These are phyloP conservation scores for Rhododendron henanense DNA, from an alignment of 148 eudicot species.

Conservation along the genomic window DNA sequence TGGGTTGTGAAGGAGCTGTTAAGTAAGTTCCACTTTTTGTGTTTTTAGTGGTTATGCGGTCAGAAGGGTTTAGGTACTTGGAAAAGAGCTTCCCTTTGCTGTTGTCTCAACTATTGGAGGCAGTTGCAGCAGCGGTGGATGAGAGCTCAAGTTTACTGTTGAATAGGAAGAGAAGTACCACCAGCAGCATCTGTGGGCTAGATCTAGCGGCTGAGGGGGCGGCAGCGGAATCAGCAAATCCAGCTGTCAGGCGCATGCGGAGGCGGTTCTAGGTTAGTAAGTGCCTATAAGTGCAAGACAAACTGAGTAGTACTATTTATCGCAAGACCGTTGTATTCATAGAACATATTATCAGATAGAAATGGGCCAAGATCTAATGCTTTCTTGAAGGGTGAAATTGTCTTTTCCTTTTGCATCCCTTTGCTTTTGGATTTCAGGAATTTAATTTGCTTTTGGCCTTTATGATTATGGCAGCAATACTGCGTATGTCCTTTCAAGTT, in stretches of 20 bases:
- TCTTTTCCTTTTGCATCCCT: background rate
- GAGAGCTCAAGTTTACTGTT: conserved; percentile 30
- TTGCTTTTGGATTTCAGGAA: background rate
- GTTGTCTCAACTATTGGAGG: conserved; percentile 24
- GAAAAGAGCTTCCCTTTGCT: conserved; percentile 42
- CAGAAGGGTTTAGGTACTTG: conserved; percentile 68
- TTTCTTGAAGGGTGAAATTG: conserved; percentile 14
- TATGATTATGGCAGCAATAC: background rate
- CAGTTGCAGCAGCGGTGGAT: conserved; percentile 30
- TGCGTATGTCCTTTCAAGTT: background rate
- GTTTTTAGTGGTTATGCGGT: conserved; percentile 68
- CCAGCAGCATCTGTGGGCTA: conserved; percentile 72
- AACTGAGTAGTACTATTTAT: background rate
- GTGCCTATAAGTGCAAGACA: background rate
- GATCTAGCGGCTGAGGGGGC: conserved; percentile 50
- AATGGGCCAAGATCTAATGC: background rate
- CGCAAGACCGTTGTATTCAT: background rate
- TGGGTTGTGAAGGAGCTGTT: background rate
- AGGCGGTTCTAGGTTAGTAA: conserved; percentile 39
- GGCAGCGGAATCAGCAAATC: conserved; percentile 43
- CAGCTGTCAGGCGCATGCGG: conserved; percentile 41
- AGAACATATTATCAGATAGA: background rate
- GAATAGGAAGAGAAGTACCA: conserved; percentile 65
- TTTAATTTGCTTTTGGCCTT: background rate
- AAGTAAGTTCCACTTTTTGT: background rate